Percentiles rank a stretch among this genome's conserved stretches.
phyloP scores from a whole-genome alignment of 2,329 filamentous ascomycete species.

The Talaromyces sp. region DNA sequence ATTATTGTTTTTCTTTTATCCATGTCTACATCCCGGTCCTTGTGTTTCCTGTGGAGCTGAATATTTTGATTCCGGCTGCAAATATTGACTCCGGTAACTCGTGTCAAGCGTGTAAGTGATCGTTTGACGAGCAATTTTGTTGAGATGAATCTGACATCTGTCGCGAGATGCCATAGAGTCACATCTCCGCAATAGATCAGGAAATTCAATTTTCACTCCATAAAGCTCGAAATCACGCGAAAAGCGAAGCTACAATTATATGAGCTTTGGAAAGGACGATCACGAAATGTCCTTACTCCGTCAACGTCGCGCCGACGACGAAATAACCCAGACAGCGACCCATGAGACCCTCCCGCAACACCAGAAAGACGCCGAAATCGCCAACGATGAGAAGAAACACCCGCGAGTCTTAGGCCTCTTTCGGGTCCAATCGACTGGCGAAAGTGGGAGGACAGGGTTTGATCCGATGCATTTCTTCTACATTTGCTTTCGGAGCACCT shows the following conservation, averaged over 20 bases:
- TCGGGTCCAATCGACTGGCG: slow-evolving; percentile 49
- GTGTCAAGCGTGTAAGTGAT: not conserved
- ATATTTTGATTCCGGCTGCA: not conserved
- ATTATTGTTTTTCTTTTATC: not conserved
- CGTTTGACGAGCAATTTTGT: not conserved
- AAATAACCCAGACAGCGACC: slow-evolving; percentile 3
- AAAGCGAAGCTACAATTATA: not conserved
- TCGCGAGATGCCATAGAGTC: not conserved
- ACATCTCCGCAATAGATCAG: not conserved
- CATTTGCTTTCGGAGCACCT: slow-evolving; percentile 63
- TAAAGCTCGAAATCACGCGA: not conserved
- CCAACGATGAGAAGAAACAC: not conserved
- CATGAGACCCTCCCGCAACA: slow-evolving; percentile 11
- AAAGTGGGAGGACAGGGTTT: slow-evolving; percentile 65
- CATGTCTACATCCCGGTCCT: not conserved
- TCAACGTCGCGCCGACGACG: slow-evolving; percentile 12
- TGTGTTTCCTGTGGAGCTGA: not conserved
- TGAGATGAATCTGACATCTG: not conserved
- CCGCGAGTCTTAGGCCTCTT: slow-evolving; percentile 20
- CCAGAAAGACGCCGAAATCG: not conserved
- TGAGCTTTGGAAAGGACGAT: not conserved
- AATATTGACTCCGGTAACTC: not conserved
- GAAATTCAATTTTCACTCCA: not conserved
- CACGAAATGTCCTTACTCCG: slow-evolving; percentile 14
- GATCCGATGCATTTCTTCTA: slow-evolving; percentile 61